Percentiles rank a stretch among this genome's conserved stretches.
Evolutionary conservation across 176 grass and related monocot genomes (phyloP).

Genomic region (Pontederia crassipes): DNA sequence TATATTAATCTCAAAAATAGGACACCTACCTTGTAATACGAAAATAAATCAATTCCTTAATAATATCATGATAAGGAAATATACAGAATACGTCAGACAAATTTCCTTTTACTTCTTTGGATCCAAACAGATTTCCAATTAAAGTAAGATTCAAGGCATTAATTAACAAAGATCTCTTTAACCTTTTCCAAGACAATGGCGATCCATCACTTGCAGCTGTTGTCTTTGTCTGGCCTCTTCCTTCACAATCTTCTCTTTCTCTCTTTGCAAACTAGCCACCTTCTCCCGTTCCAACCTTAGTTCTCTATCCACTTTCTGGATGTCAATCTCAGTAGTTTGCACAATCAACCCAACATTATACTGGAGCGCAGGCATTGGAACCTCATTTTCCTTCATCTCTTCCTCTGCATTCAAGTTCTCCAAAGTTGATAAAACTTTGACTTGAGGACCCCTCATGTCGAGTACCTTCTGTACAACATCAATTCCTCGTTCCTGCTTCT

Average conservation of each 20-base stretch:
- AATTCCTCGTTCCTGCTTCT: conserved; percentile 49
- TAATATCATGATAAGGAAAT: no score
- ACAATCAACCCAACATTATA: conserved; percentile 70
- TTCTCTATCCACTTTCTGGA: conserved; percentile 51
- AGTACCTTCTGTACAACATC: conserved; percentile 56
- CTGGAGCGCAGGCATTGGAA: conserved; percentile 71
- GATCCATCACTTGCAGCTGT: conserved; percentile 61
- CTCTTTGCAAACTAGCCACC: conserved; percentile 42
- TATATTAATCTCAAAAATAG: no score
- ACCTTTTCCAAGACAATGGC: conserved; percentile 49
- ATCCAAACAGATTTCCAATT: no score
- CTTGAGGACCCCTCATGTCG: conserved; percentile 71
- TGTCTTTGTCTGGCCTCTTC: conserved; percentile 45
- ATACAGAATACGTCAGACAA: no score
- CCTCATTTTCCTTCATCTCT: conserved; percentile 50
- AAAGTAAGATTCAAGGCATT: no score
- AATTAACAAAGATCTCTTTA: no score
- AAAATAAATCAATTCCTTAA: no score
- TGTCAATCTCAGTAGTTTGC: conserved; percentile 47
- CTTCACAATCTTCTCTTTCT: conserved; percentile 54
- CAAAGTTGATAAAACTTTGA: conserved; percentile 44
- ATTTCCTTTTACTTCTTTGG: no score
- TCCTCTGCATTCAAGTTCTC: conserved; percentile 57
- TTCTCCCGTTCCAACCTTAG: conserved; percentile 55
- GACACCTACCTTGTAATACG: no score